A percentile compares a stretch with the other conserved stretches of the same genome.
These are phyloP conservation scores for Phaeosphaeriaceae sp. DNA, from an alignment of 2,329 filamentous ascomycete species.

Conservation along the genomic window DNA sequence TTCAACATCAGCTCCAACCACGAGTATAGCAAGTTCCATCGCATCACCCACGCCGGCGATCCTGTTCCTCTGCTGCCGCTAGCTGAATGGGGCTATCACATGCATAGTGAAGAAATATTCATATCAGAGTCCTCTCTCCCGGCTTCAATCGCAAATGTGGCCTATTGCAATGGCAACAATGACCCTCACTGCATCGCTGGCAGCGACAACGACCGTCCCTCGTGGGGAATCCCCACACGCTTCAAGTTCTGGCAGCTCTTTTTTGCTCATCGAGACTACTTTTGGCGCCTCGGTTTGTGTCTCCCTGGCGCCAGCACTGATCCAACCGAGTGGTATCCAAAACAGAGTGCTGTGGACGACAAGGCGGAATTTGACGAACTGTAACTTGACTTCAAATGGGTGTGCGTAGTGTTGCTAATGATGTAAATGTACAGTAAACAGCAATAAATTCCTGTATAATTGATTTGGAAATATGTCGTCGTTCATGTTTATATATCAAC, in stretches of 20 bases:
- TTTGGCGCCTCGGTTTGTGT: constrained; percentile 90
- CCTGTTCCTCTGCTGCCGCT: constrained; percentile 88
- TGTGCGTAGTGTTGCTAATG: too few species aligned
- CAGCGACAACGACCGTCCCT: constrained; percentile 43
- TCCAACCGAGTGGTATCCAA: constrained; percentile 67
- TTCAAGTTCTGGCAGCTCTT: constrained; percentile 91
- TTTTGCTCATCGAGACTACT: constrained; percentile 95
- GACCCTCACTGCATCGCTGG: constrained; percentile 76
- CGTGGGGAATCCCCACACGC: constrained; percentile 55
- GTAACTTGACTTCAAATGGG: background rate
- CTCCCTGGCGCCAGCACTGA: constrained; percentile 72
- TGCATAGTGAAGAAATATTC: constrained; percentile 87
- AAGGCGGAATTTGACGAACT: constrained; percentile 14
- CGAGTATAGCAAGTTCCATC: constrained; percentile 62
- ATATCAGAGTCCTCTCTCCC: constrained; percentile 76
- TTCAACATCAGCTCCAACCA: constrained; percentile 50
- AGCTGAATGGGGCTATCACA: constrained; percentile 83
- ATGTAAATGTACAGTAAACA: background rate
- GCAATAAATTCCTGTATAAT: too few species aligned
- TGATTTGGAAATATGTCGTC: too few species aligned
- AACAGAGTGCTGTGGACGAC: constrained; percentile 19
- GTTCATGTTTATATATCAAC: too few species aligned
- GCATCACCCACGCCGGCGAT: constrained; percentile 85
- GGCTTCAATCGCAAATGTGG: constrained; percentile 72
- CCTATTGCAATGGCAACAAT: constrained; percentile 71